Base-by-base conservation (phyloP, 108 stramenopile species). In the Schizochytrium sp. region DNA sequence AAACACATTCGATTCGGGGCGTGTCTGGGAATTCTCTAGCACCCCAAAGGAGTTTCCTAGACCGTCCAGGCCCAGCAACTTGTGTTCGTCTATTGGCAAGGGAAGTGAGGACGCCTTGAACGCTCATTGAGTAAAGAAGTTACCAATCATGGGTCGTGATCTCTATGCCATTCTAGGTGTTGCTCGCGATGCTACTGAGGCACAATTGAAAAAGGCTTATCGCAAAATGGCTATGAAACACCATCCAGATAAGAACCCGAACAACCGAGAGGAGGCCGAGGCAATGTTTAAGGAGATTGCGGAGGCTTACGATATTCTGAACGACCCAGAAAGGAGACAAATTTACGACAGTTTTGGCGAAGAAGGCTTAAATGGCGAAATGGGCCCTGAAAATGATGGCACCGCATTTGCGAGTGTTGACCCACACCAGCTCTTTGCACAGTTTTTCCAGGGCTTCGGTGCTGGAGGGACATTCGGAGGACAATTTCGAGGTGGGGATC, bases 281-380 rank as follows among this genome's bases (percentile, higher is more conserved):
- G 90, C 96, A 61, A 97, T 94, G 87, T 99, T 99, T 90, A 95
- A 97, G 47, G 96, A 98, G 89, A 96, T 99, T 72, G 96, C 95
- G 46, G 94, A 96, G 87, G 98, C 98, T 4, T 99, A 99, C 89
- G 99, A 99, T 89, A 97, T 98, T 0, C 91, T 99, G 4, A 95
- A 92, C 57, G 98, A 99, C 91, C 95, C 97, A 72, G 97, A 97
- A 41, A 97, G 96, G 93, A 95, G 96, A 57, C 90, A 94, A 12
- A 92, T 98, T 49, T 99, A 98, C 89, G 97, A 99, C 88, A 94
- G 94, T 50, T 97, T 97, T 88, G 99, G 99, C 19, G 97, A 97
- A 88, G 99, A 98, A 61, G 99, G 98, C 42, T 88, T 99, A 87
- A 96, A 96, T 76, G 98, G 97, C 89, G 97, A 97, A 76, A 96